Conservation (phyloP, 2,329 filamentous ascomycete species). For the Penicillium sp. region DNA sequence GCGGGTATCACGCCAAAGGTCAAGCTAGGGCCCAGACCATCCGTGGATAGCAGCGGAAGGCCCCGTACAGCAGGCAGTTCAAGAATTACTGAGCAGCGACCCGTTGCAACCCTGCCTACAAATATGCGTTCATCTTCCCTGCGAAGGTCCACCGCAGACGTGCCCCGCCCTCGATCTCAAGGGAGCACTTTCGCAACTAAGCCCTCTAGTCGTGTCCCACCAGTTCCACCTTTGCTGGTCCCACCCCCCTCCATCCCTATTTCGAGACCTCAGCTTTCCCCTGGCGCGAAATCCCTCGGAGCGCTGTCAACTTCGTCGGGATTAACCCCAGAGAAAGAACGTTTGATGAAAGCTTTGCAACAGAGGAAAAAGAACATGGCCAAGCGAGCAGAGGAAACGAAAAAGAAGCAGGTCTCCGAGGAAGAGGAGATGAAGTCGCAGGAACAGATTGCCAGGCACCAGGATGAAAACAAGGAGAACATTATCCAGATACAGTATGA, state of each 20-base stretch:
- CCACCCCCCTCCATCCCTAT: constrained; percentile 37
- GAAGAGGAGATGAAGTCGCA: constrained; percentile 12
- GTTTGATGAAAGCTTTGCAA: constrained; percentile 91
- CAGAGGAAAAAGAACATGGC: constrained; percentile 75
- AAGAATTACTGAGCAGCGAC: constrained; percentile 54
- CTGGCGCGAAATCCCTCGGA: constrained; percentile 44
- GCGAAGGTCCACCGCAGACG: constrained; percentile 49
- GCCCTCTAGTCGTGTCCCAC: constrained; percentile 32
- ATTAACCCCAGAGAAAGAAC: constrained; percentile 85
- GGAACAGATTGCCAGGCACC: constrained; percentile 18
- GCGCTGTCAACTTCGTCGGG: constrained; percentile 45
- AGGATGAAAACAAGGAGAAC: constrained; percentile 27
- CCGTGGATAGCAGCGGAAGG: constrained; percentile 58
- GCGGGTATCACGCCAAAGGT: constrained; percentile 59
- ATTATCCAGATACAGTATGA: constrained; percentile 23
- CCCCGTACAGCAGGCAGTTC: constrained; percentile 55
- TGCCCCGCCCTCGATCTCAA: constrained; percentile 44
- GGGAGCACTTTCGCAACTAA: constrained; percentile 33
- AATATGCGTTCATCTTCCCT: constrained; percentile 65
- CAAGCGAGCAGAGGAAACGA: constrained; percentile 33
- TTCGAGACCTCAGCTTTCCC: constrained; percentile 36
- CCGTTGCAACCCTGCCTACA: constrained; percentile 73
- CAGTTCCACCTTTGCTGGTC: constrained; percentile 40
- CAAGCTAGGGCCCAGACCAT: constrained; percentile 82
- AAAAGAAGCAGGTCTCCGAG: constrained; percentile 22